Base-by-base conservation (phyloP, 441 rosid species). In the Pelargonium australe region DNA sequence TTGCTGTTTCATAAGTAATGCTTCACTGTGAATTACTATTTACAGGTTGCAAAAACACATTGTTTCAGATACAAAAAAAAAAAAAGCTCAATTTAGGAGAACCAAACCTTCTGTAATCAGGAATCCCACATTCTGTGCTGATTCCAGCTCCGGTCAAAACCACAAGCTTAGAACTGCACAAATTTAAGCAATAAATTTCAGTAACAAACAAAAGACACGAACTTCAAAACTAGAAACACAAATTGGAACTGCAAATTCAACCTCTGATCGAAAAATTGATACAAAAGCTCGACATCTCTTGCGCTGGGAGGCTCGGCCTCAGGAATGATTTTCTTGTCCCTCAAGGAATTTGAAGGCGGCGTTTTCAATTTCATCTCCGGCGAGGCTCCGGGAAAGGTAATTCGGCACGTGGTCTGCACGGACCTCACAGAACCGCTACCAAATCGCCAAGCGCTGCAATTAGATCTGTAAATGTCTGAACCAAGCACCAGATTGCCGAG, bases 51-150 rank as follows among this genome's bases (percentile, higher is more conserved):
- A 34, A 34, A 34, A 4, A 34, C 5, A 34, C 37, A 51, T n/a
- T 51, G 58, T 1, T 3, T 49, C 12, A 49, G 13, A 49, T 49
- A 13, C 1, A 49, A 12, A 13, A 49, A 47, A 5, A 49, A 12
- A 13, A 49, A 47, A 5, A 47, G 58, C 37, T 34, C 37, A 34
- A 34, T 4, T 34, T 68, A 65, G 25, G 69, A n/a, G 67, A 60
- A 7, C 57, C 11, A 55, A 70, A 90, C 98, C 98, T 93, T 85
- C 98, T 85, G 68, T 90, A 93, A 76, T 93, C 98, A 67, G 98
- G 98, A 80, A 93, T 93, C 55, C 98, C 97, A 69, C 95, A 85
- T 78, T 93, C 98, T 0, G 98, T 93, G 68, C 97, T 93, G 41
- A 93, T 76, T 72, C 97, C 98, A 72, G 98, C 97, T 77, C 97